A percentile compares a stretch with the other conserved stretches of the same genome.
Conservation (phyloP, 2,329 filamentous ascomycete genomes). For the Pezicula carpinea region DNA sequence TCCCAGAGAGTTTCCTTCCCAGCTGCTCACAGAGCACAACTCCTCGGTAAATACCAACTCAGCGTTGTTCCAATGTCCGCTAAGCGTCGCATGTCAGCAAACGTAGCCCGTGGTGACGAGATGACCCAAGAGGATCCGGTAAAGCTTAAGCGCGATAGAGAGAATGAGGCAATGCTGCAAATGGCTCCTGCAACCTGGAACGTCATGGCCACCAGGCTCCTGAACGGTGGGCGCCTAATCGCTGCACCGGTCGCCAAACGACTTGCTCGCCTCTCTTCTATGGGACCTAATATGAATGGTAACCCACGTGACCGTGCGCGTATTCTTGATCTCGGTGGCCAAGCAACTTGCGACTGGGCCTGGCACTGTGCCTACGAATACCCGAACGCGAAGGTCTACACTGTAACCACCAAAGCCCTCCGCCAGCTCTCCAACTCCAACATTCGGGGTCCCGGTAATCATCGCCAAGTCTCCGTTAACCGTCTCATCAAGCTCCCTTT, state of each 20-base stretch:
- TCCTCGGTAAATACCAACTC: slow-evolving; percentile 81
- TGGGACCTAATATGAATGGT: slow-evolving; percentile 39
- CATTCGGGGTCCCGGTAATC: slow-evolving; percentile 80
- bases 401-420: slow-evolving; percentile 71
- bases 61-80: slow-evolving; percentile 62
- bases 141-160: slow-evolving; percentile 66
- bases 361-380: slow-evolving; percentile 89
- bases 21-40: slow-evolving; percentile 70
- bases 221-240: slow-evolving; percentile 62
- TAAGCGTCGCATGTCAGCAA: slow-evolving; percentile 67
- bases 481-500: slow-evolving; percentile 81
- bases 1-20: slow-evolving; percentile 72
- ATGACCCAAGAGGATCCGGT: slow-evolving; percentile 57
- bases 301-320: slow-evolving; percentile 50
- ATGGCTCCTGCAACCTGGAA: slow-evolving; percentile 58
- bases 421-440: slow-evolving; percentile 68
- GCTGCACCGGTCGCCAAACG: slow-evolving; percentile 60
- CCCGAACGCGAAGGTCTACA: slow-evolving; percentile 81
- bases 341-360: slow-evolving; percentile 86
- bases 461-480: slow-evolving; percentile 75
- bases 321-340: slow-evolving; percentile 83
- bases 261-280: slow-evolving; percentile 49
- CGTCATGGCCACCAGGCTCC: slow-evolving; percentile 53
- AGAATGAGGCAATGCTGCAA: slow-evolving; percentile 74
- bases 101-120: slow-evolving; percentile 69